Evolutionary conservation across 768 basidiomycete species (phyloP), one percentile per base, ranked within the genome.

Genomic region (Zangia roseola): DNA sequence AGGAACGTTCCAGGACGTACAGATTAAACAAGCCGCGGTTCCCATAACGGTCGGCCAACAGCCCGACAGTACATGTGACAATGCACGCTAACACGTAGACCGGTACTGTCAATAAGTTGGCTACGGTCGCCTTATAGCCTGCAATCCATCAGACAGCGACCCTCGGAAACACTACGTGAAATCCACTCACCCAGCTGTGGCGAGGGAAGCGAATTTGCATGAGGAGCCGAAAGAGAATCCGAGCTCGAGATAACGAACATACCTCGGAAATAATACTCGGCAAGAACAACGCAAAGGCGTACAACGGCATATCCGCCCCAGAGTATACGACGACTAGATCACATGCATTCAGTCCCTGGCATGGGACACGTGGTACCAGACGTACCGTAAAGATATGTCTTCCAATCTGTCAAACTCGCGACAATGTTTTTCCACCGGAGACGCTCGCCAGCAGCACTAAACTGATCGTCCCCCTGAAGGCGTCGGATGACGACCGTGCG

Each of bases 211-310:
- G 36, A 44, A 26, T 37, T 34, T 10, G 33, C 20, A 6, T 14
- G 31, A 31, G 31, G 28, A 31, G 16, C 31, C 31, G 31, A 31
- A 31, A 5, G 31, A 31, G 31, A 31, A 31, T 1, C 31, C 31
- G 31, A 31, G 14, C 14, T 31, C 14, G 34, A 25, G 20, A 8
- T 20, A 25, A 12, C 8, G 16, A 16, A 65, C 77, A 35, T 53
- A 84, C 82, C 69, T 84, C 71, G 50, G 78, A 83, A 64, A 89
- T 90, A 60, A 91, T 89, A 36, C 81, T 86, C 0, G 88, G 88
- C 45, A 88, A 69, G 74, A 91, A 91, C 38, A 90, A 67, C 19
- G 86, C 75, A 65, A 90, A 88, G 0, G 88, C 85, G 54, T 90
- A 91, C 38, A 91, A 65, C 0, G 88, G 86, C 67, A 76, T 83